A percentile compares a stretch with the other conserved stretches of the same genome.
These are phyloP conservation scores for Penicillium paxilli DNA, from an alignment of 495 filamentous ascomycete genomes.

Conservation along the genomic window DNA sequence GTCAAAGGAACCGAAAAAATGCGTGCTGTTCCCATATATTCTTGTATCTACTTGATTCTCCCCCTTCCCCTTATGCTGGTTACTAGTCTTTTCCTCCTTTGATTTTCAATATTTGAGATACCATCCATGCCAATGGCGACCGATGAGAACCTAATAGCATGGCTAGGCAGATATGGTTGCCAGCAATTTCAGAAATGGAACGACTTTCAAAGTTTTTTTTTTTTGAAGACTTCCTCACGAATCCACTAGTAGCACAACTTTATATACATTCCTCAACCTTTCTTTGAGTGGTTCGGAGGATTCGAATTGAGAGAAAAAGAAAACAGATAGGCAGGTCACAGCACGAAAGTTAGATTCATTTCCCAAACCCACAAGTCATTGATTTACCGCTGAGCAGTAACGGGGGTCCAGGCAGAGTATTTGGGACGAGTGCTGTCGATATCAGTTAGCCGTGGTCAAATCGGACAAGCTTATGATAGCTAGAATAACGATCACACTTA, in stretches of 20 bases:
- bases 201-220: conserved; percentile 10
- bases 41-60: conserved; percentile 30
- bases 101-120: conserved; percentile 29
- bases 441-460: conserved; percentile 5
- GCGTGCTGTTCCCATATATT: conserved; percentile 17
- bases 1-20: neutral
- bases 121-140: conserved; percentile 32
- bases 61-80: conserved; percentile 9
- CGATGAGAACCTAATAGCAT: conserved; percentile 15
- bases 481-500: conserved; percentile 46
- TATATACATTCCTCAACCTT: conserved; percentile 41
- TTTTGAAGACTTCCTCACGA: conserved; percentile 16
- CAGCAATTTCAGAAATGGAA: conserved; percentile 19
- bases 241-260: conserved; percentile 38
- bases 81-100: conserved; percentile 11
- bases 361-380: conserved; percentile 10
- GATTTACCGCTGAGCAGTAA: conserved; percentile 46
- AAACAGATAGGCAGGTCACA: conserved; percentile 11
- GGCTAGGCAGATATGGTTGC: conserved; percentile 10
- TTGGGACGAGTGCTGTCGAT: conserved; percentile 38
- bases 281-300: conserved; percentile 1
- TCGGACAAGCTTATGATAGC: neutral
- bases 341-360: conserved; percentile 21
- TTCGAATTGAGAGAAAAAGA: conserved; percentile 8
- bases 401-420: conserved; percentile 45